phyloP scores from a whole-genome alignment of 2,329 filamentous ascomycete genomes.

The Apiospora marii region DNA sequence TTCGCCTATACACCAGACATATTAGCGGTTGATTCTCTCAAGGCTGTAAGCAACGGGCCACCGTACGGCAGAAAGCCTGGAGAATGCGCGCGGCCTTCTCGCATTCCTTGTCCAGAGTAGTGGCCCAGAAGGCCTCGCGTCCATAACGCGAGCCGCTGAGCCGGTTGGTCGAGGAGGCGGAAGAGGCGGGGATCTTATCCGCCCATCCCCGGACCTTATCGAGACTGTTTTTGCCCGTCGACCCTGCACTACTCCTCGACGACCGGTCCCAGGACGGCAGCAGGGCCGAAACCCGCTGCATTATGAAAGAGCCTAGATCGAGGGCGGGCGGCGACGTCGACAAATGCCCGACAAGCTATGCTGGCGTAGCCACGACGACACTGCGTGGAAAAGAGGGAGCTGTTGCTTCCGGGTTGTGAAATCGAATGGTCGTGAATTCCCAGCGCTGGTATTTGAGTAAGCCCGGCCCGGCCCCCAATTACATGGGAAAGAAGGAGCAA shows the following conservation, averaged over 20 bases:
- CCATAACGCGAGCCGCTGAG: slow-evolving; percentile 71
- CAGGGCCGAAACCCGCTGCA: slow-evolving; percentile 57
- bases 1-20: slow-evolving; percentile 51
- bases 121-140: slow-evolving; percentile 84
- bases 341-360: slow-evolving; percentile 2
- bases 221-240: slow-evolving; percentile 40
- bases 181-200: slow-evolving; percentile 62
- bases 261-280: slow-evolving; percentile 50
- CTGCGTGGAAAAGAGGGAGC: not conserved
- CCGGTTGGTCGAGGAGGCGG: slow-evolving; percentile 73
- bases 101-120: slow-evolving; percentile 84
- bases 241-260: slow-evolving; percentile 38
- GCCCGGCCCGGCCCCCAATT: slow-evolving; percentile 15
- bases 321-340: slow-evolving; percentile 24
- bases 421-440: not conserved
- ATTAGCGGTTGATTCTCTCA: not conserved
- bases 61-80: slow-evolving; percentile 86
- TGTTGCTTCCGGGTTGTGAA: not conserved
- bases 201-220: slow-evolving; percentile 55
- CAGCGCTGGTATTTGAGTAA: slow-evolving; percentile 8
- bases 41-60: slow-evolving; percentile 22
- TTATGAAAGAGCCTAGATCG: slow-evolving; percentile 39
- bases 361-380: slow-evolving; percentile 8
- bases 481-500: not conserved
- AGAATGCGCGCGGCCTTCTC: slow-evolving; percentile 91